phyloP scores from a whole-genome alignment of 208 protist genomes.

The Tritrichomonas foetus region DNA sequence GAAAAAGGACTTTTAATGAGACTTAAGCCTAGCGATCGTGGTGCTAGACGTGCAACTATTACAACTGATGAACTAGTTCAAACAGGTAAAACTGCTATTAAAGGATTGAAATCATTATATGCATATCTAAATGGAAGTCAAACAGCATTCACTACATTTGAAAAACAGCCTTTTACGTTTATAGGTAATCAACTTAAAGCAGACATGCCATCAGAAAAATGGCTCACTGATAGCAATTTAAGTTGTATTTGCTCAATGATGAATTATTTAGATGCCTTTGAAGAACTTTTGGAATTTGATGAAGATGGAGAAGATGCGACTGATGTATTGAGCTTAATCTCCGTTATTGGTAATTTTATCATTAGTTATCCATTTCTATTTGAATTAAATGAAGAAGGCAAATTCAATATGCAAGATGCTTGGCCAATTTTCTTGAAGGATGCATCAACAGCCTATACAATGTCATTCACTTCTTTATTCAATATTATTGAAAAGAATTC shows the following conservation, averaged over 20 bases:
- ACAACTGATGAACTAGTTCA: not conserved
- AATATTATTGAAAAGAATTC: not conserved
- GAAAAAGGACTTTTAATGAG: not conserved
- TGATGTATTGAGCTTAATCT: not conserved
- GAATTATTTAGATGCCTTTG: not conserved
- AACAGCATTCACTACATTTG: not conserved
- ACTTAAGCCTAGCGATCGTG: not conserved
- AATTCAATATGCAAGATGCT: not conserved
- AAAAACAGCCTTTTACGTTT: not conserved
- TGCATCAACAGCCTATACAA: not conserved
- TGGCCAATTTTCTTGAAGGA: not conserved
- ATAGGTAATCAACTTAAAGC: not conserved
- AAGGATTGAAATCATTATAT: not conserved
- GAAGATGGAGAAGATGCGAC: not conserved
- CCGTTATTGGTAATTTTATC: not conserved
- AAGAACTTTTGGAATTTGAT: not conserved
- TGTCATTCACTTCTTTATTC: not conserved
- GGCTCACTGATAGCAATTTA: not conserved
- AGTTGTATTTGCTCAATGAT: not conserved
- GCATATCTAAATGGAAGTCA: not conserved
- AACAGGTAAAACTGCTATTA: not conserved
- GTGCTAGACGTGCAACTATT: not conserved
- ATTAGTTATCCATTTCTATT: not conserved
- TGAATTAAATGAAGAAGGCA: not conserved
- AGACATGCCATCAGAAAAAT: not conserved